These are phyloP conservation scores for Podaxis sp. DNA, from an alignment of 768 basidiomycete genomes.

Conservation along the genomic window DNA sequence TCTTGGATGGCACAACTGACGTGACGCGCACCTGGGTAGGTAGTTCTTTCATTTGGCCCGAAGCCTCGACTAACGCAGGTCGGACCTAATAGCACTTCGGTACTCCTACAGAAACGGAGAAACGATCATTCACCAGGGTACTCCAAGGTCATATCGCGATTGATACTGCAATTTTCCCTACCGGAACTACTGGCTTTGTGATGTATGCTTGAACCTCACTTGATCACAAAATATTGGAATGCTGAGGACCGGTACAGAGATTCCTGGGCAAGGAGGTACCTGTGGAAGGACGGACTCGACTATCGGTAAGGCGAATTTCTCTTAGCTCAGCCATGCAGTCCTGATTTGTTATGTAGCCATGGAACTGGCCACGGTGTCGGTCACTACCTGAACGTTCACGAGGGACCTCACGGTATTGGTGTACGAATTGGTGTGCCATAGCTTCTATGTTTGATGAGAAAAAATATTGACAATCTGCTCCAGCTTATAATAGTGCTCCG, in stretches of 20 bases:
- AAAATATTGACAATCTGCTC: neutral
- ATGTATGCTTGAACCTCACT: constrained; percentile 23
- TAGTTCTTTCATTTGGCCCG: neutral
- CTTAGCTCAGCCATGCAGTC: neutral
- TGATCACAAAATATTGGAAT: neutral
- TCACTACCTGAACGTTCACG: constrained; percentile 92
- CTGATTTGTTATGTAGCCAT: constrained; percentile 49
- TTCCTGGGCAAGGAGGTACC: constrained; percentile 70
- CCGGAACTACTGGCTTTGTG: constrained; percentile 67
- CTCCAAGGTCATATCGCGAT: constrained; percentile 90
- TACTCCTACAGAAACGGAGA: constrained; percentile 77
- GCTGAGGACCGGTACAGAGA: constrained; percentile 48
- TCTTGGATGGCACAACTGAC: constrained; percentile 93
- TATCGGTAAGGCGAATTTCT: constrained; percentile 45
- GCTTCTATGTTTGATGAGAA: no score
- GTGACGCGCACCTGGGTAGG: constrained; percentile 84
- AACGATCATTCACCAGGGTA: constrained; percentile 87
- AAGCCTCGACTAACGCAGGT: neutral
- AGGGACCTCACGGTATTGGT: constrained; percentile 71
- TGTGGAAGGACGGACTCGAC: constrained; percentile 89
- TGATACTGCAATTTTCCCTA: constrained; percentile 82
- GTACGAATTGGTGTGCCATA: constrained; percentile 46
- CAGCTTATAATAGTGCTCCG: constrained; percentile 67
- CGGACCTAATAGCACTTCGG: constrained; percentile 72
- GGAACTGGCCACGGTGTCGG: constrained; percentile 96